phyloP scores from a whole-genome alignment of 129 eudicot genomes.

The Tagetes patula region DNA sequence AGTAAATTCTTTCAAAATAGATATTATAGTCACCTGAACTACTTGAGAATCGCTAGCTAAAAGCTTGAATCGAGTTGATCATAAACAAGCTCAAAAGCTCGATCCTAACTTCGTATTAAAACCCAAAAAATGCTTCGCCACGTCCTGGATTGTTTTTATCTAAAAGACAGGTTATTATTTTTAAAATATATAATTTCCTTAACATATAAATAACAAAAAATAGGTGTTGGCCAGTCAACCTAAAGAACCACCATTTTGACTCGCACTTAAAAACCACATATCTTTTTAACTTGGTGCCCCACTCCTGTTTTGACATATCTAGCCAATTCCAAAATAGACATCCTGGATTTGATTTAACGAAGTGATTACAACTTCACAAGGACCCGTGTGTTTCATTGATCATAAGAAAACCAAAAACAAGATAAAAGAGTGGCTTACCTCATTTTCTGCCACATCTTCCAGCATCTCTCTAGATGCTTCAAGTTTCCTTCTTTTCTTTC shows the following conservation, averaged over 20 bases:
- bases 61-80: too few species aligned
- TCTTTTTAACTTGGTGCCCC: neutral
- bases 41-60: too few species aligned
- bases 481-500: constrained; percentile 84
- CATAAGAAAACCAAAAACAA: neutral
- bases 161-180: neutral
- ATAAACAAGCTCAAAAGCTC: neutral
- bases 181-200: neutral
- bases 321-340: neutral
- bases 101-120: neutral
- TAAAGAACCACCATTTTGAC: neutral
- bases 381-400: neutral
- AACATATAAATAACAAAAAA: neutral
- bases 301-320: neutral
- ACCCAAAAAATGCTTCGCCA: neutral
- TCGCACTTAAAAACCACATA: neutral
- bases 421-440: constrained; percentile 40
- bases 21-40: too few species aligned
- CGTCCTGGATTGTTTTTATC: neutral
- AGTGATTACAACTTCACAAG: neutral
- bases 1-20: neutral
- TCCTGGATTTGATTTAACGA: neutral
- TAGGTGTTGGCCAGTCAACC: neutral
- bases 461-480: constrained; percentile 93
- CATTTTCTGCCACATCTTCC: constrained; percentile 65